Base-by-base conservation (phyloP, 345 rosid species). In the Cardamine occulta region DNA sequence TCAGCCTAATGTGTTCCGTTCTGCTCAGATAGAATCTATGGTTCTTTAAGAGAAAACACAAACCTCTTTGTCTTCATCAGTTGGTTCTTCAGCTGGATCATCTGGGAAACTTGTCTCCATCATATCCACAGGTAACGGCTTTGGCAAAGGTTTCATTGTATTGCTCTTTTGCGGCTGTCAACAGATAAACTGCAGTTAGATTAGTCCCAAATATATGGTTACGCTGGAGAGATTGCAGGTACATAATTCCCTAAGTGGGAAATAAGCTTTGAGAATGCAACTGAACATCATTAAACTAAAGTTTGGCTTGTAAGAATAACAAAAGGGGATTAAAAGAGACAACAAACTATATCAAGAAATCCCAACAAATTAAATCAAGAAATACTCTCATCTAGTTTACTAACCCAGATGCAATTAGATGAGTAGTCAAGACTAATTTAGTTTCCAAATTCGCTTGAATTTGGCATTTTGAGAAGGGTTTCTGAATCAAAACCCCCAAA, bases 121-220 rank as follows among this genome's bases (percentile, higher is more conserved):
- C 37, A 72, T 74, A 14, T 83, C 77, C 70, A 80, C 34, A 15
- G 98, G 91, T 79, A 80, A 79, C 34, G 99, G 99, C 69, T 82
- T 88, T 10, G 99, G 97, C 49, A 95, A 88, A 77, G 85, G 76
- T 75, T 81, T 89, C 74, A 77, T 75, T 53, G 74, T 62, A 67
- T 86, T 88, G 13, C 81, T 85, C 75, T 74, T 80, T 55, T 80
- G 89, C 42, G 84, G 76, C 94, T 92, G 91, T 79, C 47, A 58
- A 65, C 24, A 77, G 53, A 70, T 60, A 74, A 61, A 72, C 73
- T 32, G 42, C 52, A 63, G 74, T 74, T 74, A 48, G 45, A 59
- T 56, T 74, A 31, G 31, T n/a, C 49, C 66, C 74, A 45, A 26
- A 23, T 28, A 47, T 23, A 21, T 70, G 29, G 49, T 40, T 11